Evolutionary conservation across 208 protist genomes (phyloP).

Genomic region (Trypanosoma vivax): DNA sequence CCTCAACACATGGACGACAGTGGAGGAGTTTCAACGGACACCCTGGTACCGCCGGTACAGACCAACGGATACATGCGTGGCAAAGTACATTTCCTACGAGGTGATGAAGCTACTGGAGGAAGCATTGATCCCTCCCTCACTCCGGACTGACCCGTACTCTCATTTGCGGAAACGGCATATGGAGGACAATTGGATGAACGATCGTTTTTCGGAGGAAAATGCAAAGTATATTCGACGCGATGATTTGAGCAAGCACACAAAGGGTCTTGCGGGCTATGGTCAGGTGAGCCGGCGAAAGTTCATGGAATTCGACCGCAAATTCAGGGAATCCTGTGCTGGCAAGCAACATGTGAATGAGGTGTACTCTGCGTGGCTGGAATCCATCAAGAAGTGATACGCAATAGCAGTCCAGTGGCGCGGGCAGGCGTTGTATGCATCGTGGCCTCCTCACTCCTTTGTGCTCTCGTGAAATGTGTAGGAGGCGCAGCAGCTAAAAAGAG

Average conservation of each 20-base stretch:
- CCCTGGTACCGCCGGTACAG: conserved; percentile 86
- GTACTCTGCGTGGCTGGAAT: conserved; percentile 77
- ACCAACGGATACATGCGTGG: conserved; percentile 67
- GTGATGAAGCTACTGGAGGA: conserved; percentile 78
- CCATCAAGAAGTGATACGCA: conserved; percentile 16
- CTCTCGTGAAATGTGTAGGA: too few species aligned
- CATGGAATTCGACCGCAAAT: conserved; percentile 72
- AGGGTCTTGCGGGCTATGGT: conserved; percentile 72
- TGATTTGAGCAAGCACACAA: conserved; percentile 70
- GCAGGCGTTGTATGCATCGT: neutral
- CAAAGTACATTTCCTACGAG: conserved; percentile 87
- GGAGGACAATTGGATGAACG: conserved; percentile 89
- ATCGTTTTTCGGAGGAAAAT: conserved; percentile 77
- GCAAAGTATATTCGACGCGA: conserved; percentile 68
- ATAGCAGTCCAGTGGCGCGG: neutral
- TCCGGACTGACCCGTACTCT: conserved; percentile 74
- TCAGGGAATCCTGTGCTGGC: conserved; percentile 38
- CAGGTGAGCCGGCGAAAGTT: conserved; percentile 62
- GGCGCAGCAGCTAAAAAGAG: too few species aligned
- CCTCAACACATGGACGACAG: conserved; percentile 80
- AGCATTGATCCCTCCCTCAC: conserved; percentile 72
- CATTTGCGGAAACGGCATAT: conserved; percentile 86
- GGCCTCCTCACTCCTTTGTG: neutral
- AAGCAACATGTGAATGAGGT: conserved; percentile 74
- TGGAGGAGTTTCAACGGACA: conserved; percentile 87